These are phyloP conservation scores for Pseudohalonectria lignicola DNA, from an alignment of 2,329 filamentous ascomycete species.

Conservation along the genomic window DNA sequence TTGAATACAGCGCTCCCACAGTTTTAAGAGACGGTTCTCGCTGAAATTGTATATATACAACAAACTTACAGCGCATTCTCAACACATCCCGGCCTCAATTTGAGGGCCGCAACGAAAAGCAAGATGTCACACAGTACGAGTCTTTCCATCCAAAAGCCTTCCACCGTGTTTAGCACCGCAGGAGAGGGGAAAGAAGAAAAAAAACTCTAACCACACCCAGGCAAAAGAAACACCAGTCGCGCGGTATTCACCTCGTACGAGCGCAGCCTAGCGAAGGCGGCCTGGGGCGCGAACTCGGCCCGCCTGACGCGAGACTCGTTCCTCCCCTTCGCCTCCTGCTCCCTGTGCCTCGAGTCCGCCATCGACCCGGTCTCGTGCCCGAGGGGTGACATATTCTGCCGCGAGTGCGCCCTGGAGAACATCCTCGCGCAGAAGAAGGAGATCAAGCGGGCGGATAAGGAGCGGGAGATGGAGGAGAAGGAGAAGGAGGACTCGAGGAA, in stretches of 20 bases:
- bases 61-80: no score
- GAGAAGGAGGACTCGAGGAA: slow-evolving; percentile 51
- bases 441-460: slow-evolving; percentile 68
- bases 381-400: slow-evolving; percentile 84
- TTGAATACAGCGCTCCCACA: no score
- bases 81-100: no score
- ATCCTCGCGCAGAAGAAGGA: slow-evolving; percentile 88
- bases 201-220: no score
- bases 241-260: slow-evolving; percentile 93
- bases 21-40: no score
- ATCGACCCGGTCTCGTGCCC: slow-evolving; percentile 74
- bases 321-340: slow-evolving; percentile 80
- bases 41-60: no score
- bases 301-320: slow-evolving; percentile 84
- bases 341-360: slow-evolving; percentile 73
- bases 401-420: slow-evolving; percentile 85
- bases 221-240: slow-evolving; percentile 83
- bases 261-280: slow-evolving; percentile 66
- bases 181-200: no score
- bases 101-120: no score
- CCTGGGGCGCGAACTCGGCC: slow-evolving; percentile 75
- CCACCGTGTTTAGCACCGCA: no score
- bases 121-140: slow-evolving; percentile 34
- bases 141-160: no score
- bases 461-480: slow-evolving; percentile 46